Evolutionary conservation across 768 basidiomycete genomes (phyloP).

Genomic region (Tricholoma sp.): DNA sequence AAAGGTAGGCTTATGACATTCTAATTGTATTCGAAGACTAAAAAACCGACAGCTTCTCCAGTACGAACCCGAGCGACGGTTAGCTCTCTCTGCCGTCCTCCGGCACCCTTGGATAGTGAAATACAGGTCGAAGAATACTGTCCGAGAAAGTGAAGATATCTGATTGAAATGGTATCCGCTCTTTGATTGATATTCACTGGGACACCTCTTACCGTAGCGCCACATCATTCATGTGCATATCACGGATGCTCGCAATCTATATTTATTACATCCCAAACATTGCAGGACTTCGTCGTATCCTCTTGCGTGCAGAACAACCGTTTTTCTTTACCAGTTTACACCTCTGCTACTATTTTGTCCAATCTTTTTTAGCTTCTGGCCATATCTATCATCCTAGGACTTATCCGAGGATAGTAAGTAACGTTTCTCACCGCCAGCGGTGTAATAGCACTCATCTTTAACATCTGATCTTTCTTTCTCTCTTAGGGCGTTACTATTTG

Average conservation of each 20-base stretch:
- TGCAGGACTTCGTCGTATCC: no score
- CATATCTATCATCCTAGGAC: neutral
- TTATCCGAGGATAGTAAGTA: no score
- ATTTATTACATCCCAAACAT: neutral
- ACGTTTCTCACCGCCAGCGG: no score
- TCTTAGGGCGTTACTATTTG: no score
- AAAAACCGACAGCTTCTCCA: conserved; percentile 63
- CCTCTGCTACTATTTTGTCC: no score
- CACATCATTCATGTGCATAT: neutral
- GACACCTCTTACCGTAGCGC: neutral
- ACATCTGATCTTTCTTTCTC: no score
- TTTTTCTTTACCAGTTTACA: no score
- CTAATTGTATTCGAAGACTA: conserved; percentile 6
- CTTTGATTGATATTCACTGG: neutral
- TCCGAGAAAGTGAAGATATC: conserved; percentile 18
- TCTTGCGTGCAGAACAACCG: no score
- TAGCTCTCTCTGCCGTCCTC: conserved; percentile 70
- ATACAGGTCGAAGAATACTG: conserved; percentile 46
- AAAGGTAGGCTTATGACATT: conserved; percentile 35
- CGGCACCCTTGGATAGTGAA: conserved; percentile 85
- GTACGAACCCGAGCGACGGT: conserved; percentile 71
- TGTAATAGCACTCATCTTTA: no score
- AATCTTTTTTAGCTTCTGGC: no score
- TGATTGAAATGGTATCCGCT: neutral
- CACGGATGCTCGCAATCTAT: neutral